These are phyloP conservation scores for Neonectria coccinea DNA, from an alignment of 2,329 filamentous ascomycete genomes.

Conservation along the genomic window DNA sequence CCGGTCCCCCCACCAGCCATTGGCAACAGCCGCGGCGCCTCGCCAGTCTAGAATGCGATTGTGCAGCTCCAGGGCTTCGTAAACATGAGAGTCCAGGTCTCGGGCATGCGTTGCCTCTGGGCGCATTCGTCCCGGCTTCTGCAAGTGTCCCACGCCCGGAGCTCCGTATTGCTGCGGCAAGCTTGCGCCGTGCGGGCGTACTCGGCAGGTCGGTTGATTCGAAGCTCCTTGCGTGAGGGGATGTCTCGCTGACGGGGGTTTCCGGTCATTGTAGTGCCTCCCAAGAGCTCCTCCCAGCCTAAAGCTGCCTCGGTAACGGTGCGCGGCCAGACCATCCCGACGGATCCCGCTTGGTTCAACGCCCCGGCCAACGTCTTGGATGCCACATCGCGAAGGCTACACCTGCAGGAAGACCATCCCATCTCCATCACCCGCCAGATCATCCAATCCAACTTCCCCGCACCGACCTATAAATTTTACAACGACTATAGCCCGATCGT, in stretches of 20 bases:
- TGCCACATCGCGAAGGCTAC: conserved; percentile 81
- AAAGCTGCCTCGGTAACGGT: conserved; percentile 60
- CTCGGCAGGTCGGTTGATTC: conserved; percentile 43
- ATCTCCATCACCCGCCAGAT: conserved; percentile 90
- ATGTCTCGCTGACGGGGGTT: conserved; percentile 37
- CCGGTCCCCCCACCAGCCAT: conserved; percentile 14
- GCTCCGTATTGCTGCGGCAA: conserved; percentile 39
- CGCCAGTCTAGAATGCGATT: conserved; percentile 36
- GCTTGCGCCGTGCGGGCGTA: conserved; percentile 40
- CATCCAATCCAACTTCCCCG: conserved; percentile 89
- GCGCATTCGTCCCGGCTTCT: conserved; percentile 38
- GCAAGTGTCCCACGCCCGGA: conserved; percentile 37
- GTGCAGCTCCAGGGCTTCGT: conserved; percentile 29
- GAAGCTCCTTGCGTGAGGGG: conserved; percentile 21
- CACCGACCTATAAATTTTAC: conserved; percentile 78
- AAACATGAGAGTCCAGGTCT: conserved; percentile 44
- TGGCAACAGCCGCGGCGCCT: conserved; percentile 13
- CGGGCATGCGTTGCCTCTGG: conserved; percentile 46
- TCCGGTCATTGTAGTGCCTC: conserved; percentile 31
- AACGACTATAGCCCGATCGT: conserved; percentile 87
- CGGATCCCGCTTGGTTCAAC: conserved; percentile 85
- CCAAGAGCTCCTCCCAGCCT: conserved; percentile 45
- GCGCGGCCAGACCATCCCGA: conserved; percentile 67
- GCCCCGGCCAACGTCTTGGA: conserved; percentile 79
- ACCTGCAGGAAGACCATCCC: conserved; percentile 91